Base-by-base conservation (phyloP, 2,329 filamentous ascomycete species). In the Botrytis cinerea region DNA sequence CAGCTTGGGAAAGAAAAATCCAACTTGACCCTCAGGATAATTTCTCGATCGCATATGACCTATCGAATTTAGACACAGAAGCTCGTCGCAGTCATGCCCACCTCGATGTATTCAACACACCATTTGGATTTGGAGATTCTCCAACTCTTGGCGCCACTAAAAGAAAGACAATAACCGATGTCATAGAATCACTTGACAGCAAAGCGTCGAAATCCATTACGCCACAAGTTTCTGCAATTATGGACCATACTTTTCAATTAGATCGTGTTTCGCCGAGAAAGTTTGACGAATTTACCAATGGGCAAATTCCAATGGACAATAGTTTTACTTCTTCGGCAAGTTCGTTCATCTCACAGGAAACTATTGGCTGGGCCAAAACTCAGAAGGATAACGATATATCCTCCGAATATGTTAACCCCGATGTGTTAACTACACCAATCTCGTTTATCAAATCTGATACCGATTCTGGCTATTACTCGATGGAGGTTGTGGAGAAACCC, bases 381-480 rank as follows among this genome's bases (percentile, higher is more conserved):
- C 28, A 40, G 40, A 28, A 54, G 3, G 10, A 51, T 8, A 40
- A 38, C 32, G 38, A 43, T 48, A 8, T 18, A 16, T 25, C 48
- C 1, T 38, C 46, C 6, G 32, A 28, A 61, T 71, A 71, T 48
- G 35, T 71, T 28, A 43, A 71, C n/a, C 68, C 57, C 35, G 62
- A 57, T 8, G 22, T 71, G 28, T 43, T 71, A 3, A 71, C 57
- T 25, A 46, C 45, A 48, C 68, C 57, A 28, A 22, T 45, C 7
- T 71, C 68, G 10, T 62, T 46, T 28, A 40, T 62, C 68, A 61
- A 51, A 62, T 43, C 54, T 43, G 68, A 71, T 45, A 12, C 40
- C n/a, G 68, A 71, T 48, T 71, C 68, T 35, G 68, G 68, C 14
- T 71, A 40, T 40, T 71, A 71, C 32, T 71, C 68, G 9, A 71